Base-by-base conservation (phyloP, 2,329 filamentous ascomycete genomes). In the Coniochaeta pulveracea region DNA sequence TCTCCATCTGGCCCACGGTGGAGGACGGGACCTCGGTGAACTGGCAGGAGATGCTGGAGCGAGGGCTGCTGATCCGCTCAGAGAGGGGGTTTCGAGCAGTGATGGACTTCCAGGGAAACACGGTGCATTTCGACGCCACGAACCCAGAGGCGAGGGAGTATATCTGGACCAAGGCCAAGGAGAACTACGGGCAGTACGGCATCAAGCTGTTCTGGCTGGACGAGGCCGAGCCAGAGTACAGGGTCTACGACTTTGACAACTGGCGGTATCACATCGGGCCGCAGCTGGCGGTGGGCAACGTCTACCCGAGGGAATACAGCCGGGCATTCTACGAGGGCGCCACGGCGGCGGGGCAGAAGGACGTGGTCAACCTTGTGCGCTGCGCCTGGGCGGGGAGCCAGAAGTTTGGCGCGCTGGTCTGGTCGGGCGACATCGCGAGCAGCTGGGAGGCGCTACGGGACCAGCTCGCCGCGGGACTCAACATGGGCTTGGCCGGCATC, bases 1-100 rank as follows among this genome's bases (percentile, higher is more conserved):
- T 81, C 1, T 79, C 73, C 0, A 68, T 81, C 42, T 81, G 77
- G 76, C 76, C 76, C 0, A 80, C 74, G 0, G 74, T 81, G 1
- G 73, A 80, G 34, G 72, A 80, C 34, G 62, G 59, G 10, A 46
- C 50, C 2, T 73, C 67, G 0, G 68, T 74, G 26, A 78, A 78
- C 47, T 80, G 68, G 44, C 43, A 60, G 1, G 66, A 78, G 40
- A 78, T 80, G 72, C 52, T 76, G 0, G 69, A 74, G 35, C 60
- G 62, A 8, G 76, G 76, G 0, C 60, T 69, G 4, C 61, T 81
- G 2, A 73, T 80, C 38, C 66, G 72, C 0, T 61, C 60, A 7
- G 76, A 80, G 38, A 63, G 74, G 5, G 76, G 76, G 2, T 54
- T 74, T 15, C 61, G 72, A 0, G 63, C 65, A 1, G 65, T 61